Percentiles rank a stretch among this genome's conserved stretches.
Conservation (phyloP, 2,329 filamentous ascomycete species). For the Neurospora sp. region DNA sequence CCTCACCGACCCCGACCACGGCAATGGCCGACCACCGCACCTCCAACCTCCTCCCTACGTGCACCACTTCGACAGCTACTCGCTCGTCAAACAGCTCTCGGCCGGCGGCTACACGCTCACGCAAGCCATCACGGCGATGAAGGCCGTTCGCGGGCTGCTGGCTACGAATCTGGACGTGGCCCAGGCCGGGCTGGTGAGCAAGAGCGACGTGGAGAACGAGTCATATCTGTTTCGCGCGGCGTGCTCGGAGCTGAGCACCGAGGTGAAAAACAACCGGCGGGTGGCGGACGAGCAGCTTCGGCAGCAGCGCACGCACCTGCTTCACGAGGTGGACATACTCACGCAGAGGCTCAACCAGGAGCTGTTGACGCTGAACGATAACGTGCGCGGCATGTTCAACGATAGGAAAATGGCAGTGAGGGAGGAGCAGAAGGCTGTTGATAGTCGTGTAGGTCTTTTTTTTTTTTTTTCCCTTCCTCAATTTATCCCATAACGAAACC, state of each 20-base stretch:
- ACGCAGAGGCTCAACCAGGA: conserved; percentile 80
- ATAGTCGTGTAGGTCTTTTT: conserved; percentile 55
- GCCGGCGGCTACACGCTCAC: conserved; percentile 59
- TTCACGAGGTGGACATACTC: conserved; percentile 92
- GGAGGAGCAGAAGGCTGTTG: conserved; percentile 76
- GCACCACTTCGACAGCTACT: conserved; percentile 95
- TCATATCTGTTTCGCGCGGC: conserved; percentile 90
- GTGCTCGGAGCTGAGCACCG: conserved; percentile 82
- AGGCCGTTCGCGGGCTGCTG: conserved; percentile 71
- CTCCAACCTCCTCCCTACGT: conserved; percentile 70
- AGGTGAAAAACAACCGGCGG: conserved; percentile 70
- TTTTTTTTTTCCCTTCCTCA: too few relatives aligned
- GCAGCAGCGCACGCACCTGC: conserved; percentile 72
- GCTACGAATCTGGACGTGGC: conserved; percentile 74
- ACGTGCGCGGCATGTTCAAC: conserved; percentile 92
- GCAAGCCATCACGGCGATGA: conserved; percentile 84
- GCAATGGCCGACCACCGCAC: conserved; percentile 47
- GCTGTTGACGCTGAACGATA: conserved; percentile 70
- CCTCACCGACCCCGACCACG: conserved; percentile 26
- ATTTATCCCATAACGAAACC: not conserved
- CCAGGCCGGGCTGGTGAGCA: conserved; percentile 71
- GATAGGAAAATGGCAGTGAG: conserved; percentile 88
- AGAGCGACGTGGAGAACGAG: conserved; percentile 90
- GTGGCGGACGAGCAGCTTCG: conserved; percentile 72
- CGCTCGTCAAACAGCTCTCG: conserved; percentile 71